These are phyloP conservation scores for Aspergillus carbonarius DNA, from an alignment of 2,329 filamentous ascomycete species.

Conservation along the genomic window DNA sequence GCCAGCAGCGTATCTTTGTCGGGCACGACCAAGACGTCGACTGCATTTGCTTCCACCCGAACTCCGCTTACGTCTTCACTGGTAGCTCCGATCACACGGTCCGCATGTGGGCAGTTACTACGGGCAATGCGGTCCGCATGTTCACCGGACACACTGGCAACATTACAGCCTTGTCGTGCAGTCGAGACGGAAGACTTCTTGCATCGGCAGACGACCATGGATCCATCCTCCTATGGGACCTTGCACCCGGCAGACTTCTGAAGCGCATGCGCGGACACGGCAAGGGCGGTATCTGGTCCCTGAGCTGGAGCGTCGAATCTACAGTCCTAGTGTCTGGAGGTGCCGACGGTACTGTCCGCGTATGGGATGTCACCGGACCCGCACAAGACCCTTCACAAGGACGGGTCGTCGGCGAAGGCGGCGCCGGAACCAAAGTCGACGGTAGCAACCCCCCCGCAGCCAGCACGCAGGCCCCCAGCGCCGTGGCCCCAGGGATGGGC, in stretches of 20 bases:
- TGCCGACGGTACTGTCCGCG: slow-evolving; percentile 85
- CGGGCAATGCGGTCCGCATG: slow-evolving; percentile 81
- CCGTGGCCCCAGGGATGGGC: slow-evolving; percentile 42
- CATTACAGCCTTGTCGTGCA: slow-evolving; percentile 79
- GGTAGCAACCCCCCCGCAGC: slow-evolving; percentile 51
- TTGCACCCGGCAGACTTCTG: slow-evolving; percentile 78
- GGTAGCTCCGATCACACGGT: slow-evolving; percentile 91
- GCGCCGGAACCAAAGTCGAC: slow-evolving; percentile 51
- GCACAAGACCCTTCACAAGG: slow-evolving; percentile 59
- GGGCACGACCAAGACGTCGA: slow-evolving; percentile 95
- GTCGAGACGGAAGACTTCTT: slow-evolving; percentile 84
- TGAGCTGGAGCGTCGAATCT: slow-evolving; percentile 92
- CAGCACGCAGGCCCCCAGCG: slow-evolving; percentile 45
- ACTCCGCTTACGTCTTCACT: slow-evolving; percentile 90
- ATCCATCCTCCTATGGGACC: slow-evolving; percentile 91
- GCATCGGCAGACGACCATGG: slow-evolving; percentile 86
- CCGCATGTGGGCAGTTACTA: slow-evolving; percentile 94
- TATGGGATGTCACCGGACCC: slow-evolving; percentile 85
- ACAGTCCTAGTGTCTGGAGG: slow-evolving; percentile 86
- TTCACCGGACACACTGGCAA: slow-evolving; percentile 90
- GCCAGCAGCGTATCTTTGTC: slow-evolving; percentile 80
- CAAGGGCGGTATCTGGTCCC: slow-evolving; percentile 88
- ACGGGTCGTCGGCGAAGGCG: slow-evolving; percentile 52
- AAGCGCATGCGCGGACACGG: slow-evolving; percentile 94
- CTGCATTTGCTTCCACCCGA: slow-evolving; percentile 88